Conservation (phyloP, 2,329 filamentous ascomycete species). For the Akanthomyces uredinophilus region DNA sequence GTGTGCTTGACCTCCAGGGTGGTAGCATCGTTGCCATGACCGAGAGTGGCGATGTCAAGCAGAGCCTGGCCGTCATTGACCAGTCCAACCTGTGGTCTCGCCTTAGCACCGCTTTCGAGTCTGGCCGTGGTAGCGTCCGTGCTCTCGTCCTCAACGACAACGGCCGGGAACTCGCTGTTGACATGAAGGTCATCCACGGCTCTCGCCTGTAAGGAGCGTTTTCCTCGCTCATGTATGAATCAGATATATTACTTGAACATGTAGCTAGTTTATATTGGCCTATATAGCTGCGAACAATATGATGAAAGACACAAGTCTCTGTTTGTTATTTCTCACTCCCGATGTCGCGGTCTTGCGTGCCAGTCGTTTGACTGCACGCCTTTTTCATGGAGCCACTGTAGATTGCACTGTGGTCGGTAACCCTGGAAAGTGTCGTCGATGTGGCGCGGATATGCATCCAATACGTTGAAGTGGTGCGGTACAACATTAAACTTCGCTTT, state of each 20-base stretch:
- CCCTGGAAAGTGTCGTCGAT: too few relatives aligned
- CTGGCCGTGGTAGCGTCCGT: slow-evolving; percentile 87
- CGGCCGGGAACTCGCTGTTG: slow-evolving; percentile 90
- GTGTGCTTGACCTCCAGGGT: slow-evolving; percentile 92
- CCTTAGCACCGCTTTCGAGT: slow-evolving; percentile 78
- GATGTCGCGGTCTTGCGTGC: too few relatives aligned
- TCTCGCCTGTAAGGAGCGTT: slow-evolving; percentile 52
- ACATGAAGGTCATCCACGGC: slow-evolving; percentile 97
- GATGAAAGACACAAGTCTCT: neutral
- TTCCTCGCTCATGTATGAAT: slow-evolving; percentile 11
- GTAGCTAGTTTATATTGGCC: slow-evolving; percentile 16
- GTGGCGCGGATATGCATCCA: too few relatives aligned
- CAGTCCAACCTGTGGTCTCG: slow-evolving; percentile 85
- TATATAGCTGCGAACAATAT: neutral
- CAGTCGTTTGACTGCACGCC: neutral
- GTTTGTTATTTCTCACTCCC: neutral
- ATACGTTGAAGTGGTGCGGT: too few relatives aligned
- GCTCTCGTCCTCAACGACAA: slow-evolving; percentile 93
- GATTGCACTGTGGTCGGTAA: neutral
- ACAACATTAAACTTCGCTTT: neutral
- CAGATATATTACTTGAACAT: slow-evolving; percentile 8
- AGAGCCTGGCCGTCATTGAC: slow-evolving; percentile 85
- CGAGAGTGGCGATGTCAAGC: slow-evolving; percentile 98
- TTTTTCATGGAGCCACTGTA: neutral
- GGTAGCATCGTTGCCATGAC: slow-evolving; percentile 92